Evolutionary conservation across 176 grass and related monocot species (phyloP).

Genomic region (Zizania latifolia): DNA sequence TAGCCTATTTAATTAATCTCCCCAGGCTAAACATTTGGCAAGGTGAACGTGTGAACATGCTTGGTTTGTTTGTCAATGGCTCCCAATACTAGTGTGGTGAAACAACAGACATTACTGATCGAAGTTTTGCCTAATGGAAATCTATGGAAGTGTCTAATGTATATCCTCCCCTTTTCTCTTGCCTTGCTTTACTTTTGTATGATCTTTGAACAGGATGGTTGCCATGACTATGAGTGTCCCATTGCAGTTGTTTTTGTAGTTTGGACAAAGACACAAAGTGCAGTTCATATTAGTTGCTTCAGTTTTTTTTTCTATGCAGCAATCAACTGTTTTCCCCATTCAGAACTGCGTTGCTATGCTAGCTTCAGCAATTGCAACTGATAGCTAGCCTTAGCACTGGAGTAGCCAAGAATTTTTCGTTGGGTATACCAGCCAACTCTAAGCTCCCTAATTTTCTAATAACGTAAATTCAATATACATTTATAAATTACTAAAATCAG

Average conservation of each 20-base stretch:
- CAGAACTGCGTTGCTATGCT: too few species aligned
- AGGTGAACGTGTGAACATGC: constrained; percentile 30
- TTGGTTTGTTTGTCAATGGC: constrained; percentile 31
- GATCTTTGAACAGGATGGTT: constrained; percentile 38
- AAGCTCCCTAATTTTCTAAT: too few species aligned
- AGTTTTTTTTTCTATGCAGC: too few species aligned
- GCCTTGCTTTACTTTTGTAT: not conserved
- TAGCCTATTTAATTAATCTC: not conserved
- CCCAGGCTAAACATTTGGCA: not conserved
- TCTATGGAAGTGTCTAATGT: constrained; percentile 36
- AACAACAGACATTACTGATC: constrained; percentile 11
- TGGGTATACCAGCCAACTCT: too few species aligned
- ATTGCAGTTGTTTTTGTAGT: not conserved
- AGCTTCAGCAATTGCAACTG: too few species aligned
- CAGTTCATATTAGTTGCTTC: constrained; percentile 13
- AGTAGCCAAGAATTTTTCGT: too few species aligned
- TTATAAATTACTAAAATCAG: too few species aligned
- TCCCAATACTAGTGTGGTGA: constrained; percentile 35
- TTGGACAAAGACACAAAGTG: constrained; percentile 15
- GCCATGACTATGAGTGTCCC: not conserved
- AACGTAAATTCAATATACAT: too few species aligned
- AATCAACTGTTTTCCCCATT: too few species aligned
- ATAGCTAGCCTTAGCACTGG: too few species aligned
- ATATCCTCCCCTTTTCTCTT: constrained; percentile 16
- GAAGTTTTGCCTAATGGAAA: constrained; percentile 34